Percentiles rank a stretch among this genome's conserved stretches.
Conservation (phyloP, 2,329 filamentous ascomycete species). For the Neurospora sp. region DNA sequence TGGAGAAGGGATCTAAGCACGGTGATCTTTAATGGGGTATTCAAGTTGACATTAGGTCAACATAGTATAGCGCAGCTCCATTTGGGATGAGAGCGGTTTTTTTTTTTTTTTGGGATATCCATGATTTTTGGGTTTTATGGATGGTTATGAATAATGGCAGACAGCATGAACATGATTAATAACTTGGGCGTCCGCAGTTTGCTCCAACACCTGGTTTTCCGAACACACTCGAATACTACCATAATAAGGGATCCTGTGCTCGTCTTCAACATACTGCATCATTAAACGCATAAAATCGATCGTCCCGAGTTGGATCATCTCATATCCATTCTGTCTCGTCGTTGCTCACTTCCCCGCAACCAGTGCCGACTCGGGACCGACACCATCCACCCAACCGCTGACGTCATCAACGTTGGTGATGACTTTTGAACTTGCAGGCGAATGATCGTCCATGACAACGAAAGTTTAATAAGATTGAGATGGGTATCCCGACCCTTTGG, state of each 20-base stretch:
- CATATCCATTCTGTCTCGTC: not conserved
- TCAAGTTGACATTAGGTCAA: not conserved
- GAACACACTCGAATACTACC: not conserved
- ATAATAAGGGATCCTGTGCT: not conserved
- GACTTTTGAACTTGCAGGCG: not conserved
- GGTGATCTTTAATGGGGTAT: conserved; percentile 13
- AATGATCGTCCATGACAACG: not conserved
- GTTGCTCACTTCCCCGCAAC: not conserved
- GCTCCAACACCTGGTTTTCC: not conserved
- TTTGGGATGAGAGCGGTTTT: not conserved
- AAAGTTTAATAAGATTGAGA: not conserved
- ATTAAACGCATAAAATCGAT: not conserved
- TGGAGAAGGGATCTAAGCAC: conserved; percentile 15
- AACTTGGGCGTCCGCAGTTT: not conserved
- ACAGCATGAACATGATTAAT: not conserved
- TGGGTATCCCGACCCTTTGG: not conserved
- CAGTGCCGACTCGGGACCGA: not conserved
- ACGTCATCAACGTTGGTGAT: not conserved
- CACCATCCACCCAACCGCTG: not conserved
- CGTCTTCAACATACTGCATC: not conserved
- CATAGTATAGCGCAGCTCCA: not conserved
- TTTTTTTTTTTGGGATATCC: not conserved
- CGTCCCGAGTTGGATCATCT: not conserved
- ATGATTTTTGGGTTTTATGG: not conserved
- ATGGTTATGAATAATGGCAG: not conserved